Percentiles rank a stretch among this genome's conserved stretches.
Conservation (phyloP, 768 basidiomycete genomes). For the Pisolithus tinctorius region DNA sequence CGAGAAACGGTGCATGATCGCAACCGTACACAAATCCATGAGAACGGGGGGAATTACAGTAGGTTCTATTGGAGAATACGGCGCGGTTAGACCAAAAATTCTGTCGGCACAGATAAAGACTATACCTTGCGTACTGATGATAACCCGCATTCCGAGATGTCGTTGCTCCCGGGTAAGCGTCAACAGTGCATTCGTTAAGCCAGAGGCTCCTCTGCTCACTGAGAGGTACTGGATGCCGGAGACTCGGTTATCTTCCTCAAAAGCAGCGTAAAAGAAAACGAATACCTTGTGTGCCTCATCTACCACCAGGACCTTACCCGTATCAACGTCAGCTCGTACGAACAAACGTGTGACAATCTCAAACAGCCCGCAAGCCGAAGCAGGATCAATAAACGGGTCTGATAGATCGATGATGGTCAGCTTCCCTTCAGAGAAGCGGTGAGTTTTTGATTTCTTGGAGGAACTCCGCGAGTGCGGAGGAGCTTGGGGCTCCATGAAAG, state of each 20-base stretch:
- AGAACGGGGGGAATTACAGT: constrained; percentile 64
- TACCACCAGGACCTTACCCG: constrained; percentile 64
- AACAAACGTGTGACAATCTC: constrained; percentile 64
- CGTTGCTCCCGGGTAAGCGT: constrained; percentile 62
- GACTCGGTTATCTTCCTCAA: too few species aligned
- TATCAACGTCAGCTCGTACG: constrained; percentile 49
- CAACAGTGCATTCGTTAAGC: constrained; percentile 56
- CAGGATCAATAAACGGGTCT: constrained; percentile 64
- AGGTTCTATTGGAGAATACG: constrained; percentile 41
- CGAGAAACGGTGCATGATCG: constrained; percentile 65
- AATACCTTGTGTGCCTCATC: constrained; percentile 68
- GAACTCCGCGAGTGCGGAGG: not conserved
- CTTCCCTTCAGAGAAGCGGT: constrained; percentile 48
- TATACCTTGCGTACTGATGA: constrained; percentile 68
- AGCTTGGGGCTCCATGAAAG: constrained; percentile 40
- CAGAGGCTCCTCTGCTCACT: constrained; percentile 34
- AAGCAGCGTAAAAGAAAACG: constrained; percentile 24
- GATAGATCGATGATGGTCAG: constrained; percentile 66
- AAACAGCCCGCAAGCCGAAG: constrained; percentile 61
- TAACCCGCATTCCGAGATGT: constrained; percentile 63
- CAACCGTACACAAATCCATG: constrained; percentile 57
- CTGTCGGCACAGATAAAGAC: not conserved
- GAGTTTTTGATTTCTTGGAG: constrained; percentile 1
- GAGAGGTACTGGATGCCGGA: constrained; percentile 39
- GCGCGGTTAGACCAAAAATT: too few species aligned